A percentile compares a stretch with the other conserved stretches of the same genome.
Conservation (phyloP, 305 asterid species). For the Nicotiana rustica region DNA sequence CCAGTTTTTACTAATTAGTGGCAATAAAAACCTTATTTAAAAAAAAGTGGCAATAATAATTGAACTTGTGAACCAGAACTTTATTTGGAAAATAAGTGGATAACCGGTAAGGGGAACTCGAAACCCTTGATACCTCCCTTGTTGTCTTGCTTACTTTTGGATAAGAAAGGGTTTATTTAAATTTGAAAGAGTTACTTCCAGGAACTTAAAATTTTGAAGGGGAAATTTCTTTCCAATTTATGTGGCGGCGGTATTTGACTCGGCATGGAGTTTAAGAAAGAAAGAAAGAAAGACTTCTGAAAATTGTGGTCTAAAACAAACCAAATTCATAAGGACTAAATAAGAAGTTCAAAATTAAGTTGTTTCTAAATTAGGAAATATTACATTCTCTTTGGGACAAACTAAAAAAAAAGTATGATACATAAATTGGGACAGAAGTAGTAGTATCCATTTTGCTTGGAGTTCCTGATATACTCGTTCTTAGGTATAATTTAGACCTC, state of each 20-base stretch:
- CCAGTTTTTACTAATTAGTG: neutral
- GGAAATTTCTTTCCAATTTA: neutral
- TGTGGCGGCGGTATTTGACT: no score
- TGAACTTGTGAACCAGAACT: neutral
- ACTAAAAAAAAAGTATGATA: no score
- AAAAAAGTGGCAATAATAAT: neutral
- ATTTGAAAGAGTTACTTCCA: neutral
- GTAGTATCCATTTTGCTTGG: neutral
- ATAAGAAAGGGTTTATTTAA: neutral
- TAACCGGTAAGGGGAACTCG: neutral
- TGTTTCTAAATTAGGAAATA: no score
- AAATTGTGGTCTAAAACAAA: no score
- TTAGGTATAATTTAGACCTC: neutral
- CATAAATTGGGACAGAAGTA: no score
- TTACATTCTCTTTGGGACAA: no score
- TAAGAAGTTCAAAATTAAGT: no score
- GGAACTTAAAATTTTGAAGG: neutral
- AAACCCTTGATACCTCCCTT: neutral
- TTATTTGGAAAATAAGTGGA: neutral
- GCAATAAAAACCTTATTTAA: neutral
- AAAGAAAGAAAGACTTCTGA: no score
- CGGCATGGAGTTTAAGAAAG: no score
- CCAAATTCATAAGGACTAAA: no score
- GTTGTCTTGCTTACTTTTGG: neutral
- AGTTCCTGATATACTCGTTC: conserved; percentile 1